Base-by-base conservation (phyloP, 176 grass and related monocot species). In the Calamus simplicifolius region DNA sequence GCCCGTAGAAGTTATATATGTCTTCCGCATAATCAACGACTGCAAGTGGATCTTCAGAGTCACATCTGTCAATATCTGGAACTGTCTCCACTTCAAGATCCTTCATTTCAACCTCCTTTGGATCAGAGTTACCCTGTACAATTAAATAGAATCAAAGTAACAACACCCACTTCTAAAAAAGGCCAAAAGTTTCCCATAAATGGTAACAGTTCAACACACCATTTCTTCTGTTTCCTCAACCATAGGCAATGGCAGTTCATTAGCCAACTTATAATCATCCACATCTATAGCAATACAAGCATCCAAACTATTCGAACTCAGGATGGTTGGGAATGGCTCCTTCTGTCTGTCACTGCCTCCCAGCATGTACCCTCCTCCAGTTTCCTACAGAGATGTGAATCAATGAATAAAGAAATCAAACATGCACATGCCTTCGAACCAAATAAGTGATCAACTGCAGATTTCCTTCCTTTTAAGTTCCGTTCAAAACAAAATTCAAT, bases 21-120 rank as follows among this genome's bases (percentile, higher is more conserved):
- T 85, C 87, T 18, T 92, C 69, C 25, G 92, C 87, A 16, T 98
- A 98, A 48, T 92, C 87, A 12, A 60, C 69, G 25, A 54, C 84
- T 5, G 78, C 77, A 59, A 92, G 81, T 5, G 87, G 93, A 51
- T 97, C 76, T 30, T 75, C 69, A 0, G 43, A 65, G 60, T 97
- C 87, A 6, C 51, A 55, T 1, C 73, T 35, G 58, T 92, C 93
- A 17, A 98, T 98, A 25, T 98, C 87, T 68, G 76, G 66, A 51
- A 77, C 14, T 5, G 10, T 49, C 54, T 77, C 75, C 43, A 79
- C 35, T 27, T 48, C 61, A 59, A 68, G 15, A 82, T 80, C 63
- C 16, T 83, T 69, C 69, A 83, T 83, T 73, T 83, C 75, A 50
- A 65, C 66, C 29, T 88, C 83, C 54, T 68, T 57, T 28, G 31